Base-by-base conservation (phyloP, 257 asterid genomes). In the Solanum corneliomulleri region DNA sequence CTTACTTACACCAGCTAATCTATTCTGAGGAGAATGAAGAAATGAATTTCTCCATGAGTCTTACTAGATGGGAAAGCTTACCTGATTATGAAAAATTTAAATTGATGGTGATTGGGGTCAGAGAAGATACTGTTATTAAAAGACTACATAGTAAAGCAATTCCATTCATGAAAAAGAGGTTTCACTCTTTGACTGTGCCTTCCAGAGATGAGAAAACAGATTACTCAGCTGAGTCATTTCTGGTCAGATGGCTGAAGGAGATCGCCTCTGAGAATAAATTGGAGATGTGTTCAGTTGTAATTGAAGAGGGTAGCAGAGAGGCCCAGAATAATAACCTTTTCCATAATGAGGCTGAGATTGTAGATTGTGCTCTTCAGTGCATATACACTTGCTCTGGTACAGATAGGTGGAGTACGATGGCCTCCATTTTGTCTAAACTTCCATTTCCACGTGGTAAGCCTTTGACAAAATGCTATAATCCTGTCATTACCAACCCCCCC, bases 41-140 rank as follows among this genome's bases (percentile, higher is more conserved):
- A 85, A 88, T 89, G 80, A 89, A 89, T 88, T 91, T 94, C 83
- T 92, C 93, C 86, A 90, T 94, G 93, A 92, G 93, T 90, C 95
- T 97, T 86, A 89, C 87, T 88, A 86, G 90, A 87, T 97, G 99
- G 99, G 98, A 94, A 90, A 92, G 91, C 84, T 91, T 95, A 52
- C 89, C 98, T 78, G 98, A 97, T 91, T 97, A 94, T 92, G 98
- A 95, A 88, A 97, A 91, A 91, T 97, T 97, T 89, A 97, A 93
- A 91, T 89, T 92, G 91, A 95, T 96, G 92, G 92, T 97, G 91
- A 82, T 78, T 91, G 96, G 92, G 42, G 94, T 88, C 80, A 93
- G 89, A 86, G 97, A 94, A 90, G 92, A 92, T 84, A 93, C 91
- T 86, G 91, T 96, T 85, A 91, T 95, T 85, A 84, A 89, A 80